Base-by-base conservation (phyloP, 192 early-diverging fungal species). In the Coemansia sp. region DNA sequence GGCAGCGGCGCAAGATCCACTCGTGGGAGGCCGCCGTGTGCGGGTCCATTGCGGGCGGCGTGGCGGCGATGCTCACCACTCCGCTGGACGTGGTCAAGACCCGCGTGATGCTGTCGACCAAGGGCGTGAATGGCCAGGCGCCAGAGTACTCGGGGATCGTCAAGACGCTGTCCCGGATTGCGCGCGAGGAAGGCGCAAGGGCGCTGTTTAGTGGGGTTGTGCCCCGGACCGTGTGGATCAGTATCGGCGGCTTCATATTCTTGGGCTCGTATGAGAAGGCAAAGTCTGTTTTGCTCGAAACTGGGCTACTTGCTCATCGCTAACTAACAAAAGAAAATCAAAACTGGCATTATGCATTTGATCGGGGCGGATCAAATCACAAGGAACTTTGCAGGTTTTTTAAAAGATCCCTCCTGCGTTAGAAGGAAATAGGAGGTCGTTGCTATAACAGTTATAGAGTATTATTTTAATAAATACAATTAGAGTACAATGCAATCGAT, bases 41-140 rank as follows among this genome's bases (percentile, higher is more conserved):
- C 58, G 96, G 93, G 12, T 91, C 88, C 25, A 44, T 98, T 22
- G 86, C 94, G 4, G 96, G 96, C 64, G 96, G 89, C 11, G 83
- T 87, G 19, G 93, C 96, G 0, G 96, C 94, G 2, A 93, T 85
- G 10, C 25, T 90, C 6, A 98, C 96, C 1, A 98, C 96, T 6
- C 96, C 96, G 18, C 79, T 98, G 49, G 96, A 98, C 80, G 94
- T 98, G 0, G 84, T 93, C 55, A 98, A 97, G 80, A 98, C 96
- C 8, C 82, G 96, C 23, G 84, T 96, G 16, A 98, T 98, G 96
- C 81, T 98, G n/a, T 92, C 92, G 6, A 77, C 82, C 24, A 79
- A 69, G 53, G 62, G 62, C 11, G 48, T 42, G 53, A 57, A 9
- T 8, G 51, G 19, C 57, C 50, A 82, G 14, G n/a, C n/a, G 12